Conservation (phyloP, 192 early-diverging fungal species). For the Gigaspora rosea region DNA sequence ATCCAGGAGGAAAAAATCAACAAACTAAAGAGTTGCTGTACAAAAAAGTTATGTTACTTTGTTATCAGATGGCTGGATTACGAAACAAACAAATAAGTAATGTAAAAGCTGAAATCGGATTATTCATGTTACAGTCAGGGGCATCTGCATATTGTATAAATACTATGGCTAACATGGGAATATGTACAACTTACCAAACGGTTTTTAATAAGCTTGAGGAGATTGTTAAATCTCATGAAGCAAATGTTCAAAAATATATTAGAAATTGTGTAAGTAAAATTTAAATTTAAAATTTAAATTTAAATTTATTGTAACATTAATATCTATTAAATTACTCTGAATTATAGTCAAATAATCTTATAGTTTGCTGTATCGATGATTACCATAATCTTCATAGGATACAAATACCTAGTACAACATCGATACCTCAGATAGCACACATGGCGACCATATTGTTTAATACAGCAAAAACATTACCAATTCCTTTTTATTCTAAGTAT, state of each 20-base stretch:
- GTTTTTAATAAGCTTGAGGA: neutral
- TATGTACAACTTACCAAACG: neutral
- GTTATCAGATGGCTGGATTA: neutral
- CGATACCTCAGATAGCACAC: neutral
- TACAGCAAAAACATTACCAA: neutral
- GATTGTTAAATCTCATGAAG: neutral
- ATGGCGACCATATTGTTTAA: neutral
- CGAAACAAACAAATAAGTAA: slow-evolving; percentile 7
- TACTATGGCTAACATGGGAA: neutral
- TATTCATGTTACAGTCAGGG: neutral
- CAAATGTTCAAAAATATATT: neutral
- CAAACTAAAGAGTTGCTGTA: neutral
- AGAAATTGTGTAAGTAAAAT: neutral
- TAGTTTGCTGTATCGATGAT: neutral
- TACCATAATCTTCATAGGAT: neutral
- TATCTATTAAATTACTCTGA: neutral
- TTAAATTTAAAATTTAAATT: neutral
- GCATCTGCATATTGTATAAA: neutral
- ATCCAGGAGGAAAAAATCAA: neutral
- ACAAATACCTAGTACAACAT: neutral
- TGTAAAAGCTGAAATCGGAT: neutral
- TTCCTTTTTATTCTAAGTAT: neutral
- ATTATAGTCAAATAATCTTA: slow-evolving; percentile 12
- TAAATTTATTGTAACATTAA: neutral
- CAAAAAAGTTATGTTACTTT: slow-evolving; percentile 1